These are phyloP conservation scores for Penicillium cosmopolitanum DNA, from an alignment of 495 filamentous ascomycete genomes.

Conservation along the genomic window DNA sequence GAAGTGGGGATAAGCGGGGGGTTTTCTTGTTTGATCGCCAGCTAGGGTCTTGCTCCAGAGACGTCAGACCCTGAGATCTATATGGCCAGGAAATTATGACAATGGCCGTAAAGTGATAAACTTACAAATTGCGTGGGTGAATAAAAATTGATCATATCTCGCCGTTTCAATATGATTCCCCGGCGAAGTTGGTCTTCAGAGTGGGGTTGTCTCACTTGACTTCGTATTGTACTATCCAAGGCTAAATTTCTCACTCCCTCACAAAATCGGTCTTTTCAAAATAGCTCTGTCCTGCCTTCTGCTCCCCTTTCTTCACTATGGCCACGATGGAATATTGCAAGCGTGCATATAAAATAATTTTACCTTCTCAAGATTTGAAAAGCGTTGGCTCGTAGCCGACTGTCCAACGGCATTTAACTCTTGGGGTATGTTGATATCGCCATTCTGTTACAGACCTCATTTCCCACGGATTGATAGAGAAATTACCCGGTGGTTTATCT, in stretches of 20 bases:
- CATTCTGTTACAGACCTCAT: background rate
- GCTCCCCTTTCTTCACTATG: background rate
- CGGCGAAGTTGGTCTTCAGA: background rate
- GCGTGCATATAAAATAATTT: background rate
- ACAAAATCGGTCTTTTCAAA: too few relatives aligned
- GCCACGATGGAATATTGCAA: background rate
- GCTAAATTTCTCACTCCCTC: too few relatives aligned
- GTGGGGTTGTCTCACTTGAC: background rate
- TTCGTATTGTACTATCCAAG: background rate
- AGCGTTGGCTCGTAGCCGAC: background rate
- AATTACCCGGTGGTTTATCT: background rate
- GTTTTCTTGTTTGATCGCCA: background rate
- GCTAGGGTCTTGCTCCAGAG: background rate
- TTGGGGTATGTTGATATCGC: background rate
- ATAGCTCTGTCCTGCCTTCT: too few relatives aligned
- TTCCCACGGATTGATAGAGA: background rate
- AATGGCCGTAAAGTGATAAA: too few relatives aligned
- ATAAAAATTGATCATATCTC: too few relatives aligned
- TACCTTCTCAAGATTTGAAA: background rate
- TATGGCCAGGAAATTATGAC: too few relatives aligned
- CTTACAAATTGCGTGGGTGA: too few relatives aligned
- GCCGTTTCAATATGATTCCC: background rate
- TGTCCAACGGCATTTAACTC: background rate
- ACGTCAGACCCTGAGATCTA: too few relatives aligned
- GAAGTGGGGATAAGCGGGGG: conserved; percentile 1